Evolutionary conservation across 495 filamentous ascomycete genomes (phyloP).

Genomic region (Haplographium delicatum): DNA sequence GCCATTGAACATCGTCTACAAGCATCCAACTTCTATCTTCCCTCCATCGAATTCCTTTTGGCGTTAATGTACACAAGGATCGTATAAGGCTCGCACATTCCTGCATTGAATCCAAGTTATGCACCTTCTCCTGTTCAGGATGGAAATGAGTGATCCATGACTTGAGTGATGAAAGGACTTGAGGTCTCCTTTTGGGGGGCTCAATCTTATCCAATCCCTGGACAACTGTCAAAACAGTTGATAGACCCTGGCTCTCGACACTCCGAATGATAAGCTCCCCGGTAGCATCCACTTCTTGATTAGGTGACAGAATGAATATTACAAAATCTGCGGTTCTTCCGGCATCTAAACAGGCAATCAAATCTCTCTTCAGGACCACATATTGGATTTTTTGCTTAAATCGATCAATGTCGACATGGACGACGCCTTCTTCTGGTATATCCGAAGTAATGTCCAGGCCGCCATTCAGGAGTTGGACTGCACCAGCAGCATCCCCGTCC

Average conservation of each 20-base stretch:
- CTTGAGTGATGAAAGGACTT: conserved; percentile 73
- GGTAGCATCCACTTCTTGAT: conserved; percentile 73
- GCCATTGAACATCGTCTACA: conserved; percentile 74
- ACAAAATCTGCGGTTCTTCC: conserved; percentile 88
- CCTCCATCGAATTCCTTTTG: conserved; percentile 89
- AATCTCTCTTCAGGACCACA: conserved; percentile 62
- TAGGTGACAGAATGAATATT: conserved; percentile 71
- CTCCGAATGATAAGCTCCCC: conserved; percentile 78
- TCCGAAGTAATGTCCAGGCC: conserved; percentile 73
- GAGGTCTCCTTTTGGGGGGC: conserved; percentile 66
- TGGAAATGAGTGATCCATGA: conserved; percentile 93
- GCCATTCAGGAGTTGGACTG: conserved; percentile 64
- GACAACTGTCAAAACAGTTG: conserved; percentile 74
- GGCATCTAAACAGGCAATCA: conserved; percentile 74
- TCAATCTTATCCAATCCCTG: conserved; percentile 74
- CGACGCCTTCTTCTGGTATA: conserved; percentile 50
- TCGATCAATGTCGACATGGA: conserved; percentile 68
- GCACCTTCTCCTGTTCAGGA: conserved; percentile 79
- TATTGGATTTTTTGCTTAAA: conserved; percentile 94
- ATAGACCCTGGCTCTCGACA: conserved; percentile 89
- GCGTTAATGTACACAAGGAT: conserved; percentile 80
- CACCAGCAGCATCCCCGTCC: conserved; percentile 58
- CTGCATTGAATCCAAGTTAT: conserved; percentile 76
- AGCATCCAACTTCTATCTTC: conserved; percentile 94
- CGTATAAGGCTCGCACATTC: conserved; percentile 87